Conservation (phyloP, 352 stramenopile genomes). For the Pythium aristosporum region DNA sequence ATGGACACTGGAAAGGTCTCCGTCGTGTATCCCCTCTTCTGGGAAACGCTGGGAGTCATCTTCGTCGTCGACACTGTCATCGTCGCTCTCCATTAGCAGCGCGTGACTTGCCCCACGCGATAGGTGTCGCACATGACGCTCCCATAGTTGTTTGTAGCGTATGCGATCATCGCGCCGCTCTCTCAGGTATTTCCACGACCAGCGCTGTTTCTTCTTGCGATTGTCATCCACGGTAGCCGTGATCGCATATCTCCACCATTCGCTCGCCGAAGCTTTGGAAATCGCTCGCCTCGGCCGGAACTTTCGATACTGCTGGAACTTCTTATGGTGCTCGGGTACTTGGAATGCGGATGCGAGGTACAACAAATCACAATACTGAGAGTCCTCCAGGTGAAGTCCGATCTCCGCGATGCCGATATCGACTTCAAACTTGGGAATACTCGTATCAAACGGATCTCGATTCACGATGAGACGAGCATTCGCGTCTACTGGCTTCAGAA, state of each 20-base stretch:
- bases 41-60: constrained; percentile 16
- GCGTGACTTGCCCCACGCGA: constrained; percentile 31
- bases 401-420: constrained; percentile 79
- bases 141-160: constrained; percentile 70
- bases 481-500: constrained; percentile 82
- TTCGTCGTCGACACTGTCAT: constrained; percentile 43
- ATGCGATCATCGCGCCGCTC: constrained; percentile 77
- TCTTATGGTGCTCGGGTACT: constrained; percentile 66
- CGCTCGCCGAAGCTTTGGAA: constrained; percentile 44
- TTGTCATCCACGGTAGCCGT: constrained; percentile 58
- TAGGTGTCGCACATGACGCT: constrained; percentile 31
- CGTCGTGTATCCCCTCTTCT: neutral
- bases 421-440: constrained; percentile 79
- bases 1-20: constrained; percentile 12
- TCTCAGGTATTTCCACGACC: constrained; percentile 84
- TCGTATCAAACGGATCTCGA: constrained; percentile 71
- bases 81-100: constrained; percentile 55
- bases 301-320: constrained; percentile 77
- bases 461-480: constrained; percentile 82
- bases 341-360: constrained; percentile 77
- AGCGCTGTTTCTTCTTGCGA: constrained; percentile 59
- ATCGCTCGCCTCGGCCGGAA: constrained; percentile 54
- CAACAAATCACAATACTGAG: constrained; percentile 85
- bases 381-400: constrained; percentile 80
- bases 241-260: constrained; percentile 86